These are phyloP conservation scores for Penicillium sp. DNA, from an alignment of 2,329 filamentous ascomycete species.

Conservation along the genomic window DNA sequence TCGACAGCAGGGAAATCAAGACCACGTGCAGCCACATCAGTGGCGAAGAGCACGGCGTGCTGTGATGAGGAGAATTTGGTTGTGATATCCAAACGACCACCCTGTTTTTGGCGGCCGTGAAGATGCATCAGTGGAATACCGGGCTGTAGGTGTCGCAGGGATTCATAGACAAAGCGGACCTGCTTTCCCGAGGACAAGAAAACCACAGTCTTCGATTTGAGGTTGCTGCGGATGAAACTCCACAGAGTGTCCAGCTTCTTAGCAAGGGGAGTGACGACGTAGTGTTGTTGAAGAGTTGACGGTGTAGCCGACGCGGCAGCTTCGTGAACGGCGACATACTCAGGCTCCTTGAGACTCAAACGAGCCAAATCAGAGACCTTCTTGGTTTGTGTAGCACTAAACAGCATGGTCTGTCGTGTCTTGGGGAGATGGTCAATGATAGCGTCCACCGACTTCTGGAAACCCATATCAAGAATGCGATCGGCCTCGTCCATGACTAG, in stretches of 20 bases:
- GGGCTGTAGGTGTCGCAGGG: constrained; percentile 87
- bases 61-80: constrained; percentile 77
- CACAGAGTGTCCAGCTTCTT: constrained; percentile 91
- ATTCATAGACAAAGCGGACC: constrained; percentile 92
- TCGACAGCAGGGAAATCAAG: constrained; percentile 96
- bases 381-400: constrained; percentile 94
- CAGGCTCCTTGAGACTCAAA: constrained; percentile 82
- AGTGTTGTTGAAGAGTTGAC: constrained; percentile 81
- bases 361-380: constrained; percentile 89
- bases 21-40: constrained; percentile 89
- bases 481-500: constrained; percentile 95
- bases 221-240: constrained; percentile 85
- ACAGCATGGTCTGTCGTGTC: constrained; percentile 84
- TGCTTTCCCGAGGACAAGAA: constrained; percentile 96
- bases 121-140: constrained; percentile 91
- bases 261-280: constrained; percentile 77
- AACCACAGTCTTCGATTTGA: constrained; percentile 92
- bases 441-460: constrained; percentile 85
- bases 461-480: constrained; percentile 96
- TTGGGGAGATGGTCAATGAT: constrained; percentile 88
- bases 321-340: constrained; percentile 94
- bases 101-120: constrained; percentile 90
- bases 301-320: constrained; percentile 77
- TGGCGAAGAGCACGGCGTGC: constrained; percentile 86
- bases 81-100: constrained; percentile 83